These are phyloP conservation scores for Chlorella sp. DNA, from an alignment of 139 green algal species.

Conservation along the genomic window DNA sequence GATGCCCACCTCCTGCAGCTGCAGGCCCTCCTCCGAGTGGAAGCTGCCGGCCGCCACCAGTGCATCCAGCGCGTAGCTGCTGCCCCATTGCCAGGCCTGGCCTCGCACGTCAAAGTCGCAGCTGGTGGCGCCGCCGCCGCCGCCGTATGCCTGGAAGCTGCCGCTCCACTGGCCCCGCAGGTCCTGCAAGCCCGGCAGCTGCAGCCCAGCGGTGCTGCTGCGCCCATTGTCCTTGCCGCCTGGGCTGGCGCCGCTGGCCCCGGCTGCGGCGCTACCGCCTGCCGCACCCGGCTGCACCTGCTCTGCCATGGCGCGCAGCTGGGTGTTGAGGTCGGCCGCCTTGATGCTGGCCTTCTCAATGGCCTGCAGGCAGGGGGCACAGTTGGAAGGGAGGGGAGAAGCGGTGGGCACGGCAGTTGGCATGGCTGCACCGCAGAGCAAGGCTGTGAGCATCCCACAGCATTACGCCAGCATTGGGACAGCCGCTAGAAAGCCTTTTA, in stretches of 20 bases:
- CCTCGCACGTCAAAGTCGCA: slow-evolving; percentile 81
- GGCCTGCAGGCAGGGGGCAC: neutral
- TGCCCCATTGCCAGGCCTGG: slow-evolving; percentile 77
- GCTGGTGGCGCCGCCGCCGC: slow-evolving; percentile 57
- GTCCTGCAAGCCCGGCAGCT: slow-evolving; percentile 77
- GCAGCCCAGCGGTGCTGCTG: neutral
- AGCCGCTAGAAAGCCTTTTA: no score
- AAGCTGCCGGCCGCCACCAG: slow-evolving; percentile 66
- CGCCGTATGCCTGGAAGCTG: slow-evolving; percentile 77
- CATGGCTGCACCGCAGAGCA: neutral
- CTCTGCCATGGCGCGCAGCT: slow-evolving; percentile 33
- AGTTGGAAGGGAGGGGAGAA: neutral
- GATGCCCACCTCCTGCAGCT: slow-evolving; percentile 74
- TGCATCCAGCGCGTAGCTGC: slow-evolving; percentile 52
- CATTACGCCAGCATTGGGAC: no score
- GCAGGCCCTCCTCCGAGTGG: slow-evolving; percentile 81
- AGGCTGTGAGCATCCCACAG: neutral
- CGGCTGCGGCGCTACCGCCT: neutral
- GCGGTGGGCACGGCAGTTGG: neutral
- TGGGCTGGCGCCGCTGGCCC: neutral
- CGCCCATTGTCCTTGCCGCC: neutral
- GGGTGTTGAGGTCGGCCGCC: slow-evolving; percentile 28
- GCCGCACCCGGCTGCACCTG: slow-evolving; percentile 4
- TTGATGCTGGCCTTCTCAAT: slow-evolving; percentile 45
- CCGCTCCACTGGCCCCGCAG: slow-evolving; percentile 77